phyloP scores from a whole-genome alignment of 2,329 filamentous ascomycete species.

The Thermoascus crustaceus region DNA sequence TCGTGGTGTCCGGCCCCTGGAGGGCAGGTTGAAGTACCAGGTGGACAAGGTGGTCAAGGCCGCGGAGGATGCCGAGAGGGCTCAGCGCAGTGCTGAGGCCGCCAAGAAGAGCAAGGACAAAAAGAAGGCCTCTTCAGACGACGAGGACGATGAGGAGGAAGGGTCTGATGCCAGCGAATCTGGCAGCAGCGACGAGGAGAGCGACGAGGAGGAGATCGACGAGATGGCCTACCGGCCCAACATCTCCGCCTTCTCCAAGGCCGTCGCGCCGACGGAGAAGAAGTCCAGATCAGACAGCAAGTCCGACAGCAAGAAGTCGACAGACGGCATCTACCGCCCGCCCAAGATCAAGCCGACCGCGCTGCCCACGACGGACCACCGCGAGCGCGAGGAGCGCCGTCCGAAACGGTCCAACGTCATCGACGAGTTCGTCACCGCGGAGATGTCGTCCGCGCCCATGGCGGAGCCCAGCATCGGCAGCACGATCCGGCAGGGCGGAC shows the following conservation, averaged over 20 bases:
- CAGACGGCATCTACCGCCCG: conserved; percentile 78
- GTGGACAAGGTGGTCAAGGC: conserved; percentile 90
- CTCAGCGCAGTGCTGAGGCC: conserved; percentile 17
- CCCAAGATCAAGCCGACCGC: conserved; percentile 79
- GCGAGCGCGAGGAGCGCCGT: conserved; percentile 52
- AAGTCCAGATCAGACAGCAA: conserved; percentile 19
- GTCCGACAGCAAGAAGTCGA: conserved; percentile 20
- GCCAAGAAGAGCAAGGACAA: conserved; percentile 20
- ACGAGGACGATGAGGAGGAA: conserved; percentile 19
- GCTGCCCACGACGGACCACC: conserved; percentile 61
- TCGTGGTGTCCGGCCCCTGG: conserved; percentile 80
- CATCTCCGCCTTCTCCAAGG: conserved; percentile 37
- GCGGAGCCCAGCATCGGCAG: conserved; percentile 88
- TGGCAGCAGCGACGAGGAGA: conserved; percentile 25
- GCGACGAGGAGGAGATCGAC: conserved; percentile 44
- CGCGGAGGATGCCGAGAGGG: conserved; percentile 50
- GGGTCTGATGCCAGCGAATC: conserved; percentile 7
- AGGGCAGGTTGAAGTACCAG: conserved; percentile 86
- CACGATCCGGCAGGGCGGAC: conserved; percentile 71
- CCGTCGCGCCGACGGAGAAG: conserved; percentile 25
- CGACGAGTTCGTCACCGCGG: conserved; percentile 82
- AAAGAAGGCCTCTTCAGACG: conserved; percentile 18
- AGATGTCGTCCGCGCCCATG: conserved; percentile 72
- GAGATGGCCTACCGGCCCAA: conserved; percentile 58
- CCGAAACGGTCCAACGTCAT: conserved; percentile 72